A percentile compares a stretch with the other conserved stretches of the same genome.
These are phyloP conservation scores for Phlegmacium glaucopus DNA, from an alignment of 768 basidiomycete species.

Conservation along the genomic window DNA sequence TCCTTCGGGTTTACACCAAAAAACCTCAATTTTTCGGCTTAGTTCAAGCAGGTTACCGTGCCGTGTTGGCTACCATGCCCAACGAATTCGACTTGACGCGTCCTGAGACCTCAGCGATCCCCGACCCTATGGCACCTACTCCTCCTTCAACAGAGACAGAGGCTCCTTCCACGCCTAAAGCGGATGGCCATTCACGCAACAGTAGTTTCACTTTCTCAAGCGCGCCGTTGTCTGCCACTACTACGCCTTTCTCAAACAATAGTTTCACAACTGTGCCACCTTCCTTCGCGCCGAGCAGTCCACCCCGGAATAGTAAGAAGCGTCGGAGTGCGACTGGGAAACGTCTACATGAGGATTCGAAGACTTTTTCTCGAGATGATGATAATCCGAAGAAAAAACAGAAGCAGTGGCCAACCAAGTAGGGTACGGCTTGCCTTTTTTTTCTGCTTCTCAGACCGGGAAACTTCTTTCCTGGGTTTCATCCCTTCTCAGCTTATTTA, in stretches of 20 bases:
- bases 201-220: conserved; percentile 23
- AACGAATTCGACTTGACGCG: background rate
- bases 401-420: conserved; percentile 3
- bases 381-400: conserved; percentile 5
- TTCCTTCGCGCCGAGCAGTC: conserved; percentile 31
- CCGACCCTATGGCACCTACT: conserved; percentile 13
- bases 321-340: background rate
- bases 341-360: no score
- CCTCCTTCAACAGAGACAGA: conserved; percentile 35
- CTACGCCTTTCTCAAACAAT: conserved; percentile 35
- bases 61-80: conserved; percentile 27
- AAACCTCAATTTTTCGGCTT: conserved; percentile 53
- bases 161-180: conserved; percentile 37
- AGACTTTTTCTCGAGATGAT: no score
- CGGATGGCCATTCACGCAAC: conserved; percentile 18
- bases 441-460: no score
- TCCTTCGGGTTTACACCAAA: conserved; percentile 67
- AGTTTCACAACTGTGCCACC: conserved; percentile 45
- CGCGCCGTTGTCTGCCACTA: conserved; percentile 4
- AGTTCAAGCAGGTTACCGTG: conserved; percentile 67
- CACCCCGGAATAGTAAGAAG: conserved; percentile 16
- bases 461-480: no score
- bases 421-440: background rate
- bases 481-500: no score
- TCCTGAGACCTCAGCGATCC: background rate